Percentiles rank a stretch among this genome's conserved stretches.
phyloP scores from a whole-genome alignment of 192 early-diverging fungal species.

The Nowakowskiella sp. region DNA sequence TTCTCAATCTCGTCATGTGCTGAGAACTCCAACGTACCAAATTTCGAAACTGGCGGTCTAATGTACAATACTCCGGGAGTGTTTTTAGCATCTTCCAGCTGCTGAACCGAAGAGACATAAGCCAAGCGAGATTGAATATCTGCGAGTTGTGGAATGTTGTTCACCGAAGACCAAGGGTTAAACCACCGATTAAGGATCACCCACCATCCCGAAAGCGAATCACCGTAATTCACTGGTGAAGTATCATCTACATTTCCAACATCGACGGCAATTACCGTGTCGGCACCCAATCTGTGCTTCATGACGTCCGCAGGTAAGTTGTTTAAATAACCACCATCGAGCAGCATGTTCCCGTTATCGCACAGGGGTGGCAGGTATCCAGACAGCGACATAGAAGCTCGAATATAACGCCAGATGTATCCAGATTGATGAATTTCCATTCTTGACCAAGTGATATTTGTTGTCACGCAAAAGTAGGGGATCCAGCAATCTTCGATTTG shows the following conservation, averaged over 20 bases:
- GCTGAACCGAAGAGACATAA: constrained; percentile 77
- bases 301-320: constrained; percentile 87
- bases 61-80: constrained; percentile 72
- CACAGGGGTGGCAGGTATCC: constrained; percentile 94
- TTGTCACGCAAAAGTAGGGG: constrained; percentile 87
- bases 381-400: constrained; percentile 96
- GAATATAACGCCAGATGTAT: constrained; percentile 93
- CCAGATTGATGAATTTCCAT: constrained; percentile 88
- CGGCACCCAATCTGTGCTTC: constrained; percentile 62
- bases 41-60: constrained; percentile 78
- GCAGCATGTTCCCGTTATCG: constrained; percentile 93
- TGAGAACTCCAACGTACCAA: constrained; percentile 85
- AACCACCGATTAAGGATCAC: constrained; percentile 66
- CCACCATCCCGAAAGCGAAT: constrained; percentile 88
- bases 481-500: constrained; percentile 98
- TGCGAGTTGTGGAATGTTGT: constrained; percentile 77
- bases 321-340: constrained; percentile 98
- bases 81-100: constrained; percentile 82
- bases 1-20: constrained; percentile 81
- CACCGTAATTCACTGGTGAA: constrained; percentile 82
- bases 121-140: constrained; percentile 92
- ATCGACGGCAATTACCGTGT: constrained; percentile 90
- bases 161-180: constrained; percentile 59
- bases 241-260: constrained; percentile 91
- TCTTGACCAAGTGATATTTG: constrained; percentile 93